Evolutionary conservation across 345 rosid genomes (phyloP), one percentile per base, ranked within the genome.

Genomic region (Corchorus capsularis): DNA sequence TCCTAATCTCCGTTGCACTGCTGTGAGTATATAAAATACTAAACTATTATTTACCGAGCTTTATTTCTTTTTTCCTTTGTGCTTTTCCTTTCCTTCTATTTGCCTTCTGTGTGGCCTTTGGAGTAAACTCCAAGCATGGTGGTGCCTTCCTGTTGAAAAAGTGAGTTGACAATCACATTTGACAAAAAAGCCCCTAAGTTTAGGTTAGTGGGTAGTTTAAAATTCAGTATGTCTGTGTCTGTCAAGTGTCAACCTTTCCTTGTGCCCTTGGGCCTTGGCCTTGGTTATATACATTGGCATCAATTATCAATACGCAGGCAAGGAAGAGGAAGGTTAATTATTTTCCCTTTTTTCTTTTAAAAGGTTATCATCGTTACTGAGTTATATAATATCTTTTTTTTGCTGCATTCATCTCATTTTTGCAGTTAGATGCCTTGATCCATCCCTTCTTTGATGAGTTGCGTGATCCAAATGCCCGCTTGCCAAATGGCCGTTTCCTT

Each of bases 371-470:
- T 19, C n/a, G 45, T 34, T 62, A n/a, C n/a, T 5, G 3, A 60
- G 39, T 60, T 32, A 4, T 8, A 62, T 70, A 4, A 65, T 27
- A 27, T 27, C 27, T 27, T 39, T 37, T 0, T 0, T 70, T 7
- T 37, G 34, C 50, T 65, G 7, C 20, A 35, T 34, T 46, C 12
- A 57, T 77, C 19, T 39, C 52, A 19, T 22, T 17, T 22, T 67
- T 84, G 83, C 85, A 94, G 99, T 85, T 91, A 35, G 97, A 94
- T 75, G 94, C 94, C 57, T 82, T 96, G 85, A 87, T 82, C 66
- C 98, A 96, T 78, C 98, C 98, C 37, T 96, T 96, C 85, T 96
- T 96, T 78, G 97, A 96, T 19, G 99, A 96, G 86, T 82, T 96
- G 59, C 95, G 97, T 14, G 97, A 94, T 73, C 91, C 86, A 2